These are phyloP conservation scores for Fusarium anthophilum DNA, from an alignment of 2,329 filamentous ascomycete genomes.

Conservation along the genomic window DNA sequence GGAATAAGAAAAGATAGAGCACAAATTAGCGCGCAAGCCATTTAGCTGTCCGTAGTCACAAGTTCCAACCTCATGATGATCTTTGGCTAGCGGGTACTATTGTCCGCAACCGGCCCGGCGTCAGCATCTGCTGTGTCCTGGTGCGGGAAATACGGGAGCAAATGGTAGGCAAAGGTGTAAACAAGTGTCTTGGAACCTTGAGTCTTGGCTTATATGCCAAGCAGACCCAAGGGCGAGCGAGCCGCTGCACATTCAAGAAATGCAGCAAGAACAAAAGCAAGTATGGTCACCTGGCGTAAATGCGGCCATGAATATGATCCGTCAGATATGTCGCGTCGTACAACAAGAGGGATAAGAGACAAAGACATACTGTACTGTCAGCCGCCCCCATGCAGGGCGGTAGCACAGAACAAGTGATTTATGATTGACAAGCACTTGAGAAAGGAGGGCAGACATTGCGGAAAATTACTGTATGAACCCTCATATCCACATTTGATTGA, in stretches of 20 bases:
- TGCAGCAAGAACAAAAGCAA: neutral
- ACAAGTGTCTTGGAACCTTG: neutral
- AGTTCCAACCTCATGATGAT: neutral
- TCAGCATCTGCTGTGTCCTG: neutral
- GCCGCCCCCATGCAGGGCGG: too few relatives aligned
- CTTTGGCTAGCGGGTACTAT: neutral
- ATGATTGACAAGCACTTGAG: too few relatives aligned
- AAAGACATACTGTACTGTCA: neutral
- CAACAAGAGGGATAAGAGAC: neutral
- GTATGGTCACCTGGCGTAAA: neutral
- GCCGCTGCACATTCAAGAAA: neutral
- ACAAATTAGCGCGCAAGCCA: neutral
- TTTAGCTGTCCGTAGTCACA: neutral
- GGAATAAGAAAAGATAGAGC: fast-evolving
- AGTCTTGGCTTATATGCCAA: neutral
- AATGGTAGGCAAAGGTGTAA: neutral
- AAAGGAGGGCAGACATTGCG: fast-evolving
- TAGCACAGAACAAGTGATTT: too few relatives aligned
- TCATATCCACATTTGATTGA: too few relatives aligned
- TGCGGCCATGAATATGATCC: neutral
- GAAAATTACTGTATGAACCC: too few relatives aligned
- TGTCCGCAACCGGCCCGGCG: neutral
- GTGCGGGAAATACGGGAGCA: fast-evolving
- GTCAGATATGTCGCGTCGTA: neutral
- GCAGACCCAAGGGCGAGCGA: neutral